Base-by-base conservation (phyloP, 768 basidiomycete species). In the Pulveroboletus frians region DNA sequence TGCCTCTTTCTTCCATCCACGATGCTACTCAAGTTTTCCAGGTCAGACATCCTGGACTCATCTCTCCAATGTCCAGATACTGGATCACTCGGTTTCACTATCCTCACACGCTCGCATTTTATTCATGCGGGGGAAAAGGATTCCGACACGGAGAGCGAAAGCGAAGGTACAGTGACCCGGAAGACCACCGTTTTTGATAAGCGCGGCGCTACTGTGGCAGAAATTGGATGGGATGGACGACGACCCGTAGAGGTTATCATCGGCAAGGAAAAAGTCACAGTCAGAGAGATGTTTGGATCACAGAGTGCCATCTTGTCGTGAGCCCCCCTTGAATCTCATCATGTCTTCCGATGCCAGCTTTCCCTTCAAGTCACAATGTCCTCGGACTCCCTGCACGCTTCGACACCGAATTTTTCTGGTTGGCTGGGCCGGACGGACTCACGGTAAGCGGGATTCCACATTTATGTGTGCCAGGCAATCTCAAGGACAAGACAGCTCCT, bases 311-410 rank as follows among this genome's bases (percentile, higher is more conserved):
- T 75, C 44, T 75, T 82, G 52, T 73, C 78, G 81, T 81, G 55
- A 42, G 77, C 62, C 13, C 7, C 32, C 9, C 8, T 49, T 21
- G n/a, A 18, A 21, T 39, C 40, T 11, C 37, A 23, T 26, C 20
- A 41, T n/a, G 27, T 29, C 41, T 31, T 31, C 46, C 29, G 32
- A 56, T 8, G 21, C 50, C 11, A n/a, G 36, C 45, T 9, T 26
- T 15, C 1, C 9, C 29, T 26, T 26, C 30, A 43, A 83, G 80
- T 62, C 75, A 74, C n/a, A 80, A 82, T 56, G 66, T 77, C 26
- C 75, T 83, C n/a, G 73, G 73, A 18, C 71, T 83, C 41, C 80
- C 80, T 17, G 79, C 79, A 8, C 76, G 81, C n/a, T 83, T 83
- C 52, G 78, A 82, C 52, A 73, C 79, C 2, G 76, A 81, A 55